These are phyloP conservation scores for Phytophthora fragariaefolia DNA, from an alignment of 352 stramenopile species.

Conservation along the genomic window DNA sequence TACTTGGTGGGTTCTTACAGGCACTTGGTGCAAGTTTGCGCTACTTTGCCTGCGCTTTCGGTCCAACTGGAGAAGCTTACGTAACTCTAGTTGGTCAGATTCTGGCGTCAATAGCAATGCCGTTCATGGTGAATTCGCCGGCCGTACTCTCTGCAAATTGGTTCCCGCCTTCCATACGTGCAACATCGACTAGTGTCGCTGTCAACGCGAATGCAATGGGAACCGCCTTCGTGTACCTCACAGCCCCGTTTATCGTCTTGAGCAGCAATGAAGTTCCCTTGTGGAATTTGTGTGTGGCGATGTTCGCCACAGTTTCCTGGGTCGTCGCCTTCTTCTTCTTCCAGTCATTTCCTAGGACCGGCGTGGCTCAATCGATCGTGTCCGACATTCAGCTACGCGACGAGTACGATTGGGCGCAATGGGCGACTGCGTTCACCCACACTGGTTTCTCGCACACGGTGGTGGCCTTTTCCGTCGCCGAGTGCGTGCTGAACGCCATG, in stretches of 20 bases:
- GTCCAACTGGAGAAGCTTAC: slow-evolving; percentile 34
- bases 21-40: slow-evolving; percentile 54
- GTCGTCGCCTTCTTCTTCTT: slow-evolving; percentile 44
- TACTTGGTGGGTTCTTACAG: slow-evolving; percentile 66
- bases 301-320: slow-evolving; percentile 37
- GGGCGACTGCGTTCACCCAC: slow-evolving; percentile 67
- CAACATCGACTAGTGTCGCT: slow-evolving; percentile 72
- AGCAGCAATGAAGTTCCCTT: slow-evolving; percentile 31
- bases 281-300: slow-evolving; percentile 60
- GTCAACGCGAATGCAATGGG: slow-evolving; percentile 81
- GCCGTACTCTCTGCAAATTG: slow-evolving; percentile 77
- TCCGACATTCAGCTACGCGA: slow-evolving; percentile 67
- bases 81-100: slow-evolving; percentile 67
- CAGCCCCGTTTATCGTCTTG: slow-evolving; percentile 61
- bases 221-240: slow-evolving; percentile 67
- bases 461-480: slow-evolving; percentile 66
- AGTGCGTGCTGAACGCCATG: slow-evolving; percentile 77
- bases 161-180: slow-evolving; percentile 71
- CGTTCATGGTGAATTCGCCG: slow-evolving; percentile 89
- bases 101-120: slow-evolving; percentile 72
- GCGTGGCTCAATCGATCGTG: slow-evolving; percentile 49
- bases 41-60: slow-evolving; percentile 47
- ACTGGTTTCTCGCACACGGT: slow-evolving; percentile 69
- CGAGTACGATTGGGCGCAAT: slow-evolving; percentile 81
- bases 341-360: slow-evolving; percentile 51